These are phyloP conservation scores for Karstenula rhodostoma DNA, from an alignment of 2,329 filamentous ascomycete species.

Conservation along the genomic window DNA sequence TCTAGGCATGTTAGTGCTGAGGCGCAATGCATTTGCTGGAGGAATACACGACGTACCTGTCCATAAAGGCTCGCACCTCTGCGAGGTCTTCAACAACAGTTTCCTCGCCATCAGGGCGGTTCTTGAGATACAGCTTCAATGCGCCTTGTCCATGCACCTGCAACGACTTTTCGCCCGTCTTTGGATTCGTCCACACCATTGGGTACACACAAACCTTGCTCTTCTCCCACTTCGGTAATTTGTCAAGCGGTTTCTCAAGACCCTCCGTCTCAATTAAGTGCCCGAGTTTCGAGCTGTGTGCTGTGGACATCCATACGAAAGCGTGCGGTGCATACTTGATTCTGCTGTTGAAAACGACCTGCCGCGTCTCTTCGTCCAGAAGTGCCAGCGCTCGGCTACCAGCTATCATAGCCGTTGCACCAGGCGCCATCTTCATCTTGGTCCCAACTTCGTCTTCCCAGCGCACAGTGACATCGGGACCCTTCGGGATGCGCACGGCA, in stretches of 20 bases:
- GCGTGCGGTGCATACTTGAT: conserved; percentile 57
- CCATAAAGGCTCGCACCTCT: conserved; percentile 14
- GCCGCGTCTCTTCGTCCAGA: conserved; percentile 51
- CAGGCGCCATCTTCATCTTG: conserved; percentile 54
- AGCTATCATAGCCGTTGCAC: conserved; percentile 55
- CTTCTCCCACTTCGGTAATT: conserved; percentile 20
- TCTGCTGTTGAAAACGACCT: conserved; percentile 53
- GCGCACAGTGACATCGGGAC: conserved; percentile 47
- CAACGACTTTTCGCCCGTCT: conserved; percentile 20
- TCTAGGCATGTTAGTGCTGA: not conserved
- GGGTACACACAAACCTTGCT: conserved; percentile 20
- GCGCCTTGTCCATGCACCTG: conserved; percentile 21
- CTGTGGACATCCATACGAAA: conserved; percentile 42
- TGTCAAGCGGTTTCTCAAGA: conserved; percentile 14
- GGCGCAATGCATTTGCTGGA: not conserved
- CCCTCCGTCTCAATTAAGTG: conserved; percentile 22
- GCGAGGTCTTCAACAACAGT: conserved; percentile 12
- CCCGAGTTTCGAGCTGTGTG: conserved; percentile 18
- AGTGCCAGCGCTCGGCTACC: conserved; percentile 52
- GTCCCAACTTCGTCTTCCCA: conserved; percentile 55
- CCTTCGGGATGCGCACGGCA: conserved; percentile 33
- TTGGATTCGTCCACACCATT: conserved; percentile 23
- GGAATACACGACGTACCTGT: conserved; percentile 5
- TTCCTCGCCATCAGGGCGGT: conserved; percentile 7
- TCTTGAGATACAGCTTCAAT: conserved; percentile 12